Conservation (phyloP, 1,284 basidiomycete species). For the Pisolithus thermaeus region DNA sequence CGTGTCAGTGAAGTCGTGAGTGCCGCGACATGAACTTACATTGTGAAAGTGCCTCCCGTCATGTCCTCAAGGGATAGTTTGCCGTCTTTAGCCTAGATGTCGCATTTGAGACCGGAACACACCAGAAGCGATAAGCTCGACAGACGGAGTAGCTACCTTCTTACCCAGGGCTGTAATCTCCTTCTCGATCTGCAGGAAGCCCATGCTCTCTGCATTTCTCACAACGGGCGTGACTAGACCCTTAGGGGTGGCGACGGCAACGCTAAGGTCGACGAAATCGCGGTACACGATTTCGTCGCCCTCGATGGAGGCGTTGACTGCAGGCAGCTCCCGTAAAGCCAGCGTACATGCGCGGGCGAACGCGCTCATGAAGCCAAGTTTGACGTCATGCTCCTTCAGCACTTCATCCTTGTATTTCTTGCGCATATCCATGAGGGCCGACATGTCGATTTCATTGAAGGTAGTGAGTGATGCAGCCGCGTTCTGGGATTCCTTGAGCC, state of each 20-base stretch:
- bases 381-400: constrained; percentile 91
- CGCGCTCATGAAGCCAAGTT: constrained; percentile 98
- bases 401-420: constrained; percentile 93
- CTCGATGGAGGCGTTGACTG: constrained; percentile 94
- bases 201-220: constrained; percentile 84
- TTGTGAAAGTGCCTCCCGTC: constrained; percentile 97
- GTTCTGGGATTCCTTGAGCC: constrained; percentile 98
- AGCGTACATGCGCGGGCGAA: constrained; percentile 87
- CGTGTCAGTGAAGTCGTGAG: not conserved
- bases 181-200: constrained; percentile 88
- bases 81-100: constrained; percentile 76
- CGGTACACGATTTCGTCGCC: constrained; percentile 94
- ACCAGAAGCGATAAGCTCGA: constrained; percentile 1
- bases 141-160: constrained; percentile 53
- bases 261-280: constrained; percentile 91
- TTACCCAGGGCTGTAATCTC: constrained; percentile 88
- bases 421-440: constrained; percentile 89
- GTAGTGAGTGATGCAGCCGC: constrained; percentile 95
- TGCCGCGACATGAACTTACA: constrained; percentile 46
- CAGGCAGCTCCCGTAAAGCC: constrained; percentile 89
- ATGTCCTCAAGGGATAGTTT: constrained; percentile 96
- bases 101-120: constrained; percentile 6
- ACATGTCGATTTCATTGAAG: constrained; percentile 99
- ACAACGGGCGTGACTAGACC: constrained; percentile 96
- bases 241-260: constrained; percentile 97